These are phyloP conservation scores for Buxus sempervirens DNA, from an alignment of 164 flowering plant species.

Conservation along the genomic window DNA sequence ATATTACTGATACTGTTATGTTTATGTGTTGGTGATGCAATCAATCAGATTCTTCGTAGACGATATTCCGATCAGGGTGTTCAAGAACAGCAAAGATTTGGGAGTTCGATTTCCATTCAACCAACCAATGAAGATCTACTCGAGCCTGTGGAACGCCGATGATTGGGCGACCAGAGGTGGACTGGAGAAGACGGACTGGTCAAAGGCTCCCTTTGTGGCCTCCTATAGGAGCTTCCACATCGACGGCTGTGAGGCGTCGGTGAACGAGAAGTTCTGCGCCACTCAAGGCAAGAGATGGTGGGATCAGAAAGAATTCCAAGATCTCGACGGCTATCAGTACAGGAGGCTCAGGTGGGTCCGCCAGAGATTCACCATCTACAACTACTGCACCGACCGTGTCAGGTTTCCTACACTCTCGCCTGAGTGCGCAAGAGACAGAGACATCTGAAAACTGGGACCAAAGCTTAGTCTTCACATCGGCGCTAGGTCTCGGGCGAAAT, in stretches of 20 bases:
- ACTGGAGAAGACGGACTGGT: conserved; percentile 41
- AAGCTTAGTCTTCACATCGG: too few relatives aligned
- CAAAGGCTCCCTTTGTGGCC: conserved; percentile 41
- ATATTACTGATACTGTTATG: not conserved
- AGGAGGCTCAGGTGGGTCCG: conserved; percentile 20
- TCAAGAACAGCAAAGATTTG: conserved; percentile 39
- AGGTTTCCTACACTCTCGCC: conserved; percentile 19
- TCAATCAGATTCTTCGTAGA: conserved; percentile 38
- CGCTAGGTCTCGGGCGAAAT: too few relatives aligned
- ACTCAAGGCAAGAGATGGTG: conserved; percentile 29
- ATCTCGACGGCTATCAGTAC: conserved; percentile 23
- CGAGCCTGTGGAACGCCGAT: conserved; percentile 42
- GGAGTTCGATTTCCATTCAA: conserved; percentile 40
- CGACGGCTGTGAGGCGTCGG: conserved; percentile 38
- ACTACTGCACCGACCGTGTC: conserved; percentile 24
- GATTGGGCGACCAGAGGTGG: conserved; percentile 55
- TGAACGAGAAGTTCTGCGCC: conserved; percentile 17
- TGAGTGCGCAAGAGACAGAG: conserved; percentile 26
- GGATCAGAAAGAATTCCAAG: conserved; percentile 31
- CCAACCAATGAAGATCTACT: conserved; percentile 47
- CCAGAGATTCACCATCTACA: conserved; percentile 24
- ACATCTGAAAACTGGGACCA: conserved; percentile 12
- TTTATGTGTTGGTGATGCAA: not conserved
- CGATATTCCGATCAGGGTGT: conserved; percentile 33
- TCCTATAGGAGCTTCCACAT: conserved; percentile 36